Base-by-base conservation (phyloP, 306 rosid genomes). In the Gillenia trifoliata region DNA sequence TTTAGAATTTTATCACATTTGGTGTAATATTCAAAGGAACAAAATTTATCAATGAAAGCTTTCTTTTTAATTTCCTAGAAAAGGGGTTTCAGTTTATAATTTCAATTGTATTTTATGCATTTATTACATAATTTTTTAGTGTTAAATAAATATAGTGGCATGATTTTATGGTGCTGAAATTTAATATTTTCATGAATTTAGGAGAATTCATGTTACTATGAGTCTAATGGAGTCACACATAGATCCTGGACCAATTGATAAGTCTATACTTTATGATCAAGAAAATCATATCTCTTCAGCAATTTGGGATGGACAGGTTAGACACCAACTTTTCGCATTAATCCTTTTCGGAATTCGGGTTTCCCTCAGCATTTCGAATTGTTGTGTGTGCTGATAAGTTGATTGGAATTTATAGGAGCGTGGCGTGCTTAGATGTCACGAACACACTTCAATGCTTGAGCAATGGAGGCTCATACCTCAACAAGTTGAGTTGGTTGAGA, bases 261-360 rank as follows among this genome's bases (percentile, higher is more conserved):
- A 83, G 74, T 81, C 83, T 50, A 87, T 93, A 40, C 98, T 93
- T 47, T 83, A 89, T 79, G 97, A 93, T 81, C 98, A 93, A 88
- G 98, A 91, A 52, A 93, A 84, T 66, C 98, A 91, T 74, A 88
- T 93, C 69, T 91, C 92, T 72, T 93, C 97, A n/a, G 97, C 96
- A 50, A 81, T 93, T 77, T 93, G 98, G 97, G 93, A 91, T 80
- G 98, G 98, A 50, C 90, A 91, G 92, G 98, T 91, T 70, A 62
- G 75, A 75, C 41, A 19, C 40, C 13, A 54, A 71, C 67, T 43
- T 68, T 67, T 38, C 45, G 66, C 65, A 50, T 74, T 34, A 15
- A 67, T 76, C 68, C 31, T 45, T 68, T 20, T 15, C 13, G 16
- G 5, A 71, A 22, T 33, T 43, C 12, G 8, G 50, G 54, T 29